Conservation (phyloP, 306 rosid species). For the Crotalaria pallida region DNA sequence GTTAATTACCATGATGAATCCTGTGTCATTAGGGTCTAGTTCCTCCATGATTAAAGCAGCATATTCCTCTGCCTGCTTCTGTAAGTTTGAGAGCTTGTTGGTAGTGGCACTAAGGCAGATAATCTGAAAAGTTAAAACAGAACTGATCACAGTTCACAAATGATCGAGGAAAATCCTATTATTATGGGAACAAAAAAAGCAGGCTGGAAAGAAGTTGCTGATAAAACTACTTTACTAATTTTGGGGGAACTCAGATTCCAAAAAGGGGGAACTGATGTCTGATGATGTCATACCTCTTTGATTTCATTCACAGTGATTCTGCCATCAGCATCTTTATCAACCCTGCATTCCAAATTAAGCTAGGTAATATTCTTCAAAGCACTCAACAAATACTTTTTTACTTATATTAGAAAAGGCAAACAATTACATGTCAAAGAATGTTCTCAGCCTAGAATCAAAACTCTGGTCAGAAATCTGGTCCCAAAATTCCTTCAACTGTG, state of each 20-base stretch:
- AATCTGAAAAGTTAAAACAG: conserved; percentile 47
- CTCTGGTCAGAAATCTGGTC: conserved; percentile 64
- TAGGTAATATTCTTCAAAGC: background rate
- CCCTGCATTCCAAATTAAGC: conserved; percentile 44
- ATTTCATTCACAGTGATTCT: conserved; percentile 60
- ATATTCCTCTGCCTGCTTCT: conserved; percentile 61
- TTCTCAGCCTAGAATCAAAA: conserved; percentile 59
- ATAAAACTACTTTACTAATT: background rate
- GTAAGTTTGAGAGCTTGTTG: conserved; percentile 57
- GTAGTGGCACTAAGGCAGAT: conserved; percentile 61
- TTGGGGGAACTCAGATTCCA: background rate
- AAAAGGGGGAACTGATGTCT: background rate
- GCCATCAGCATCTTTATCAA: conserved; percentile 69
- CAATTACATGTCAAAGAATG: conserved; percentile 68
- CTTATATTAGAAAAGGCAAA: background rate
- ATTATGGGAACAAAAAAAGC: background rate
- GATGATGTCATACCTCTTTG: conserved; percentile 43
- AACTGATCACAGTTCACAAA: background rate
- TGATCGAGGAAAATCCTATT: conserved; percentile 1
- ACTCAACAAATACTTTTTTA: background rate
- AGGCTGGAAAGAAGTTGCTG: background rate
- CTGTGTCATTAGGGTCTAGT: conserved; percentile 53
- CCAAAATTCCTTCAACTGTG: conserved; percentile 61
- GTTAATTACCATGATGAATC: conserved; percentile 54
- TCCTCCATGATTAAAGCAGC: conserved; percentile 80